Base-by-base conservation (phyloP, 495 filamentous ascomycete species). In the Xylaria palmicola region DNA sequence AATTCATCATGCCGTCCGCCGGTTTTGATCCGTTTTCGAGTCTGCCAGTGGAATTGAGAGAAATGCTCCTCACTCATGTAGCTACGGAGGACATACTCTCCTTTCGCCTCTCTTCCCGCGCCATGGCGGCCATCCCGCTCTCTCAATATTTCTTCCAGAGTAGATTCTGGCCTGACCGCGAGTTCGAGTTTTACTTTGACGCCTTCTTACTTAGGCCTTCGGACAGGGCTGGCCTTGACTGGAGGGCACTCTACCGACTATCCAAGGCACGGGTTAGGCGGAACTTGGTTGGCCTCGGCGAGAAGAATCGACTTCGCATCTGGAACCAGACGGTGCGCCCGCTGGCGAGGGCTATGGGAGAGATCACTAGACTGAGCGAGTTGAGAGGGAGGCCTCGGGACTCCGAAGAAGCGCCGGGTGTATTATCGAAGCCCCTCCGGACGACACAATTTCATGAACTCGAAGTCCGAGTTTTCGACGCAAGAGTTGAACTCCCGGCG, bases 81-180 rank as follows among this genome's bases (percentile, higher is more conserved):
- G 49, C 36, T 47, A 44, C 59, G 1, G 32, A 26, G 20, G 60
- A 56, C 19, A 24, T 51, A 5, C 32, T 56, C 15, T 43, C 51
- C 6, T 48, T 62, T n/a, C 60, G 60, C 10, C 60, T 62, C 15
- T 55, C 60, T 7, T 62, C 60, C n/a, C 53, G 43, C 22, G 51
- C 17, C n/a, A 52, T 62, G 26, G 51, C 60, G 9, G 6, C 52
- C 22, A 57, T 26, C 0, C 53, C 53, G 10, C 51, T 62, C 24
- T 56, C 60, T 24, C 51, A 58, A 19, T 19, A 27, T 39, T 62
- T 62, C 36, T 62, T 62, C 34, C 44, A 44, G 26, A 57, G 43
- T 26, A 44, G 53, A 15, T 62, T 62, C 20, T 62, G 53, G 53
- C 43, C 41, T 37, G 53, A 22, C 1, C 48, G 24, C 24, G 48